Evolutionary conservation across 2,329 filamentous ascomycete species (phyloP).

Genomic region (Thielaviopsis euricoi): DNA sequence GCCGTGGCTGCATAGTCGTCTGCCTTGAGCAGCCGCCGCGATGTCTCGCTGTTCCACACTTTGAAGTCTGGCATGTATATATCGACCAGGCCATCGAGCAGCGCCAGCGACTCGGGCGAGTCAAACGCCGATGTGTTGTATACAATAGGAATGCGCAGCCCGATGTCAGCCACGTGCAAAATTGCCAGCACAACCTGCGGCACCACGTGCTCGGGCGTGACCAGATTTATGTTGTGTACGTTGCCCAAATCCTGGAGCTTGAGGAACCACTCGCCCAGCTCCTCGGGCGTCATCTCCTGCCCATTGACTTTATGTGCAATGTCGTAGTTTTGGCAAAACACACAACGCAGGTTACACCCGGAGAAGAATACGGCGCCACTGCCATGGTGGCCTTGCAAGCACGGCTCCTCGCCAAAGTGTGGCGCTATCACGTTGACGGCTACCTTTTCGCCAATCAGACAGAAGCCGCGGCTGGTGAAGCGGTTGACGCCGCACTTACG

Average conservation of each 20-base stretch:
- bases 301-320: slow-evolving; percentile 72
- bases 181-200: slow-evolving; percentile 68
- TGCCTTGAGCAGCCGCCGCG: slow-evolving; percentile 58
- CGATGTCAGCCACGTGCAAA: slow-evolving; percentile 52
- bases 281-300: slow-evolving; percentile 60
- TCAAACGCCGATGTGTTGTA: slow-evolving; percentile 81
- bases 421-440: slow-evolving; percentile 76
- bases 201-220: slow-evolving; percentile 76
- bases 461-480: slow-evolving; percentile 63
- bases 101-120: slow-evolving; percentile 50
- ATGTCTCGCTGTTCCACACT: slow-evolving; percentile 52
- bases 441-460: slow-evolving; percentile 57
- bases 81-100: slow-evolving; percentile 66
- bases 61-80: slow-evolving; percentile 87
- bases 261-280: slow-evolving; percentile 67
- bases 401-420: slow-evolving; percentile 74
- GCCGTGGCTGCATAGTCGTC: slow-evolving; percentile 59
- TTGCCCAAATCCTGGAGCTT: slow-evolving; percentile 66
- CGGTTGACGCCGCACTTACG: slow-evolving; percentile 63
- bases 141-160: slow-evolving; percentile 55
- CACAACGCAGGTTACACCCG: slow-evolving; percentile 57
- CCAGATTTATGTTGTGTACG: slow-evolving; percentile 80
- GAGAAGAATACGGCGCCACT: slow-evolving; percentile 71
- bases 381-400: slow-evolving; percentile 66
- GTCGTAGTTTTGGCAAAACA: slow-evolving; percentile 69